Conservation (phyloP, 139 green algal genomes). For the Raphidocelis subcapitata region DNA sequence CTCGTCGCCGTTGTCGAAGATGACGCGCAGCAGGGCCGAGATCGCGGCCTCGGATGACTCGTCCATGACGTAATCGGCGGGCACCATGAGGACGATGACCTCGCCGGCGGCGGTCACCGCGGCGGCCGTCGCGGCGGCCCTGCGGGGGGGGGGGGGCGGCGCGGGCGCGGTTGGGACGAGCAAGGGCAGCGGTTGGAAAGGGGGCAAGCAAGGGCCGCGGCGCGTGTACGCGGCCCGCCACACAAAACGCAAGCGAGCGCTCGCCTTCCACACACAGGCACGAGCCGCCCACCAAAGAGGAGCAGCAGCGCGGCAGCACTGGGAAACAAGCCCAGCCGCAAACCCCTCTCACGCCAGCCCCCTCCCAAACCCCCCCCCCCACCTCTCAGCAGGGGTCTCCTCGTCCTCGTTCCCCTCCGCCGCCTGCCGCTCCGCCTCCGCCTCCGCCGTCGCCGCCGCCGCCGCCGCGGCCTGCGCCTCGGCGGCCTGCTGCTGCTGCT, state of each 20-base stretch:
- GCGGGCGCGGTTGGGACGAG: not conserved
- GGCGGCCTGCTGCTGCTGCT: constrained; percentile 49
- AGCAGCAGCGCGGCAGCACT: too few species aligned
- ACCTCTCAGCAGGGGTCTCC: not conserved
- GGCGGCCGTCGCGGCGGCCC: constrained; percentile 13
- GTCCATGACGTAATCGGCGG: constrained; percentile 71
- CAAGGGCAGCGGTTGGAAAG: constrained; percentile 2
- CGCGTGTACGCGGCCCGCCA: too few species aligned
- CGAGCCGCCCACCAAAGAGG: too few species aligned
- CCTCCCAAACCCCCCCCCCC: not conserved
- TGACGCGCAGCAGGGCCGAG: constrained; percentile 57
- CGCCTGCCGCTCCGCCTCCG: constrained; percentile 37
- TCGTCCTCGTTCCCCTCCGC: constrained; percentile 41
- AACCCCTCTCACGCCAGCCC: not conserved
- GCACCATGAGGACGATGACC: constrained; percentile 62
- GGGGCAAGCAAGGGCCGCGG: too few species aligned
- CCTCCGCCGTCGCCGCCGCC: constrained; percentile 16
- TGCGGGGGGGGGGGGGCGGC: not conserved
- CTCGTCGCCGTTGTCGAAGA: constrained; percentile 95
- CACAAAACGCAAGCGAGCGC: too few species aligned
- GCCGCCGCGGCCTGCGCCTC: constrained; percentile 29
- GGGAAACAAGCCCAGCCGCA: too few species aligned
- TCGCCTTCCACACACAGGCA: too few species aligned
- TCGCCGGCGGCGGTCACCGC: constrained; percentile 29
- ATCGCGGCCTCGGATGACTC: constrained; percentile 61